Evolutionary conservation across 768 basidiomycete genomes (phyloP).

Genomic region (Phallus indusiatus): DNA sequence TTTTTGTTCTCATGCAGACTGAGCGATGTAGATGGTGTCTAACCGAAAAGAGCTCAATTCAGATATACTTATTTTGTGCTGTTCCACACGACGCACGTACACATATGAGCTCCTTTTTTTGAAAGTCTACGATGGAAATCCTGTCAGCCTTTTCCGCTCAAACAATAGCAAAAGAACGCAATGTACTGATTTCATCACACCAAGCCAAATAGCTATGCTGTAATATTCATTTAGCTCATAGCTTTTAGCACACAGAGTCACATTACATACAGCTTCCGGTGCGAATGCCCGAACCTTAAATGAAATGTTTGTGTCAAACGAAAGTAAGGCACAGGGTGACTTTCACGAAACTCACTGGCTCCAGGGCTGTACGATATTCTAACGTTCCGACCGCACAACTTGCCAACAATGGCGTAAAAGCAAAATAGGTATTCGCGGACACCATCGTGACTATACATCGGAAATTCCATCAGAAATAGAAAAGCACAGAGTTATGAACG

Average conservation of each 20-base stretch:
- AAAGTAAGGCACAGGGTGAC: neutral
- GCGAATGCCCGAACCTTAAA: conserved; percentile 23
- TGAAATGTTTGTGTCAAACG: neutral
- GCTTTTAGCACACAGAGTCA: neutral
- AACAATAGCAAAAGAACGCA: neutral
- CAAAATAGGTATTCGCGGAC: conserved; percentile 61
- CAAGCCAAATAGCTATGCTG: conserved; percentile 64
- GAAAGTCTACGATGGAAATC: conserved; percentile 26
- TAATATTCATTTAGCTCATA: neutral
- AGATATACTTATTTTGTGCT: no score
- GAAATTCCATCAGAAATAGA: conserved; percentile 11
- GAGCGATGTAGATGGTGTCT: conserved; percentile 9
- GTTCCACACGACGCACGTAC: conserved; percentile 35
- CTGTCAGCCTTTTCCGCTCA: no score
- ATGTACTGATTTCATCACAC: conserved; percentile 60
- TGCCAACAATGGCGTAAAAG: conserved; percentile 45
- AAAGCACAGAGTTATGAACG: conserved; percentile 38
- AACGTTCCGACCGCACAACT: conserved; percentile 74
- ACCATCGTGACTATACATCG: conserved; percentile 28
- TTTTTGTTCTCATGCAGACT: conserved; percentile 4
- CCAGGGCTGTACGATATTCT: conserved; percentile 72
- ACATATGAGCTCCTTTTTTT: conserved; percentile 6
- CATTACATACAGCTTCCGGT: conserved; percentile 40
- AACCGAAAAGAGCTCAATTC: neutral
- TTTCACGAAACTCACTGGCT: conserved; percentile 46